Percentiles rank a stretch among this genome's conserved stretches.
These are phyloP conservation scores for Fragaria ananassa DNA, from an alignment of 306 rosid species.

Conservation along the genomic window DNA sequence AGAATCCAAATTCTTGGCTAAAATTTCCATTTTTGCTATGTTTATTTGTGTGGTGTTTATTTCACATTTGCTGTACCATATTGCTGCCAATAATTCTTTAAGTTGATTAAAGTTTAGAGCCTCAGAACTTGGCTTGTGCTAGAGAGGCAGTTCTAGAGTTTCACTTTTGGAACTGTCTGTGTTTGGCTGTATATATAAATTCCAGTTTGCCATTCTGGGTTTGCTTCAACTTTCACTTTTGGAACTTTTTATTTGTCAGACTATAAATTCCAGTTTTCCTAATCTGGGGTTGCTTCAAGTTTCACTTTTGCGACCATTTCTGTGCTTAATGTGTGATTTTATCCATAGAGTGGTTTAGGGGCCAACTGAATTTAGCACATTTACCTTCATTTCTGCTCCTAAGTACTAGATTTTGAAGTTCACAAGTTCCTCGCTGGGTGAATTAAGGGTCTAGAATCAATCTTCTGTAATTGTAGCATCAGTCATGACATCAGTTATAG, in stretches of 20 bases:
- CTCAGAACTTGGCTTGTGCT: neutral
- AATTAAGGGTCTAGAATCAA: conserved; percentile 2
- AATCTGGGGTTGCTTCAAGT: neutral
- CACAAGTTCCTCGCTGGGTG: neutral
- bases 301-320: neutral
- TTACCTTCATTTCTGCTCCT: neutral
- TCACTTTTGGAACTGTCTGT: neutral
- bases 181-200: neutral
- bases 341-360: neutral
- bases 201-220: neutral
- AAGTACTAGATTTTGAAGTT: neutral
- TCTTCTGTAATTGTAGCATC: neutral
- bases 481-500: conserved; percentile 48
- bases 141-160: neutral
- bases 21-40: neutral
- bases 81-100: neutral
- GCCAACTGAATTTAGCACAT: neutral
- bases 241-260: neutral
- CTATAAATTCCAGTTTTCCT: neutral
- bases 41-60: neutral
- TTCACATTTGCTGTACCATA: neutral
- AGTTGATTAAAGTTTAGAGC: conserved; percentile 1
- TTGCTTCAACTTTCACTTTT: neutral
- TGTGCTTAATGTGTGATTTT: neutral
- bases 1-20: neutral